A percentile compares a stretch with the other conserved stretches of the same genome.
Conservation (phyloP, 2,329 filamentous ascomycete genomes). For the Penicillium sp. region DNA sequence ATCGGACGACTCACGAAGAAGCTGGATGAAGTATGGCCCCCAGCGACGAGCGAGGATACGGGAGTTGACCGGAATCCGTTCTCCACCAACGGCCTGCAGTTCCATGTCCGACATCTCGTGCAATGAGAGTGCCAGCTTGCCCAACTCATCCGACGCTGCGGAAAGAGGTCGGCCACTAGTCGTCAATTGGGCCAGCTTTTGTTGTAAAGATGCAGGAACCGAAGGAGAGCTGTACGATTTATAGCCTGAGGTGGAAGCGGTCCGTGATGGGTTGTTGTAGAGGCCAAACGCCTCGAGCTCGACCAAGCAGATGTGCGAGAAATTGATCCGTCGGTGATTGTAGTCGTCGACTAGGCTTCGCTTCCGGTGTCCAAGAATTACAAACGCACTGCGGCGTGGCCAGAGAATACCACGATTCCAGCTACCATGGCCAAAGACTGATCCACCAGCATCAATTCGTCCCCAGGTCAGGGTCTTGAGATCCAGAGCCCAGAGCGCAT, state of each 20-base stretch:
- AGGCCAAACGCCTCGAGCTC: conserved; percentile 96
- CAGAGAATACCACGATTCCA: conserved; percentile 96
- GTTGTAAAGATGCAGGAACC: conserved; percentile 58
- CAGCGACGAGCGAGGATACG: conserved; percentile 83
- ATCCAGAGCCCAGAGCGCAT: conserved; percentile 93
- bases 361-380: conserved; percentile 91
- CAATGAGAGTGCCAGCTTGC: conserved; percentile 74
- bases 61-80: conserved; percentile 91
- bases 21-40: conserved; percentile 94
- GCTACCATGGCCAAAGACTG: conserved; percentile 92
- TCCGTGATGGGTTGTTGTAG: conserved; percentile 89
- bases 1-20: conserved; percentile 77
- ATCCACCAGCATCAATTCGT: conserved; percentile 90
- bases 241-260: conserved; percentile 77
- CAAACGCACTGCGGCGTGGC: conserved; percentile 91
- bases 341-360: conserved; percentile 95
- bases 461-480: conserved; percentile 88
- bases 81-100: conserved; percentile 85
- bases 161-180: conserved; percentile 77
- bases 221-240: conserved; percentile 77
- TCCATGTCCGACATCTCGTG: conserved; percentile 97
- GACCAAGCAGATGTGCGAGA: conserved; percentile 93
- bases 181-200: conserved; percentile 54
- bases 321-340: conserved; percentile 96
- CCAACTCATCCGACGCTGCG: conserved; percentile 79